Conservation (phyloP, 2,329 filamentous ascomycete species). For the Ascochyta lentis region DNA sequence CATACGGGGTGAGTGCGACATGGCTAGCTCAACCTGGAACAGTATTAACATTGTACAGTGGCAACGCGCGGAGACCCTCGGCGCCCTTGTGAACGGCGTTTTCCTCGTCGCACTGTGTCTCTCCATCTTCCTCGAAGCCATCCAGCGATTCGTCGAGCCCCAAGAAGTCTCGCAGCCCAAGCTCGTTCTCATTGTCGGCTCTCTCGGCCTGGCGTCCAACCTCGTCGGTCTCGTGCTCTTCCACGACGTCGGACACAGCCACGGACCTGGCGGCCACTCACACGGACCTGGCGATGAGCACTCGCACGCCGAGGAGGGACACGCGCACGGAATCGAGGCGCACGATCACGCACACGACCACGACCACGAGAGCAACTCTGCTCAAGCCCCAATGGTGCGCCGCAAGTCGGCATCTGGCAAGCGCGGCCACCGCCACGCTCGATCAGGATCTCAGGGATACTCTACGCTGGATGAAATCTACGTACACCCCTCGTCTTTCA, state of each 20-base stretch:
- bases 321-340: slow-evolving; percentile 55
- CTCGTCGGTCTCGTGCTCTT: slow-evolving; percentile 88
- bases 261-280: slow-evolving; percentile 65
- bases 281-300: slow-evolving; percentile 54
- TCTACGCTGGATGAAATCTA: slow-evolving; percentile 72
- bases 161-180: slow-evolving; percentile 85
- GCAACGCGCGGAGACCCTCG: slow-evolving; percentile 95
- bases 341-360: slow-evolving; percentile 46
- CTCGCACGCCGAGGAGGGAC: slow-evolving; percentile 59
- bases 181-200: slow-evolving; percentile 89
- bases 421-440: slow-evolving; percentile 62
- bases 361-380: slow-evolving; percentile 58
- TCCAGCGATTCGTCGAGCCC: slow-evolving; percentile 89
- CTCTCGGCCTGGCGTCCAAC: slow-evolving; percentile 84
- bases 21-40: neutral
- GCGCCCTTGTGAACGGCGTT: slow-evolving; percentile 95
- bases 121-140: slow-evolving; percentile 93
- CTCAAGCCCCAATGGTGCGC: slow-evolving; percentile 21
- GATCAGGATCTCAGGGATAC: slow-evolving; percentile 63
- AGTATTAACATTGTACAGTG: slow-evolving; percentile 63
- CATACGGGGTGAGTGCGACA: slow-evolving; percentile 78
- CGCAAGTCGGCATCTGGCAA: slow-evolving; percentile 40
- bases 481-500: slow-evolving; percentile 87
- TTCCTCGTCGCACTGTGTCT: slow-evolving; percentile 96
- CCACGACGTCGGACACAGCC: slow-evolving; percentile 88